Percentiles rank a stretch among this genome's conserved stretches.
phyloP scores from a whole-genome alignment of 805 yeast genomes.

The Saccharomycopsis malanga region DNA sequence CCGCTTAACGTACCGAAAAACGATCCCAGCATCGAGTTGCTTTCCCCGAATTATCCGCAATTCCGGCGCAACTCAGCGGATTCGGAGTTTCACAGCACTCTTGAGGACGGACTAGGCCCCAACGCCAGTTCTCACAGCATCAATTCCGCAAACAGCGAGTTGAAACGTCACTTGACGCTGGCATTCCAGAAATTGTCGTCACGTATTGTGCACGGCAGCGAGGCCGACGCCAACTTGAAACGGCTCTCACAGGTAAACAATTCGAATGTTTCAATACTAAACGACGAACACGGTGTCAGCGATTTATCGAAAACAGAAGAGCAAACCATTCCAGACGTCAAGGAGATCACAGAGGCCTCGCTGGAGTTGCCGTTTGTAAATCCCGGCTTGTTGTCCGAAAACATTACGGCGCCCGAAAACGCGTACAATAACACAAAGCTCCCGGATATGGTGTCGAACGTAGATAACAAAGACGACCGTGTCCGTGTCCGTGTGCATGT shows the following conservation, averaged over 20 bases:
- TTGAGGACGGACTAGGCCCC: constrained; percentile 10
- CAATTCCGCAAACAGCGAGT: constrained; percentile 10
- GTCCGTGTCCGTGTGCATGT: background rate
- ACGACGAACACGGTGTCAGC: constrained; percentile 15
- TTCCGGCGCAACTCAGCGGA: background rate
- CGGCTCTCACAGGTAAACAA: constrained; percentile 4
- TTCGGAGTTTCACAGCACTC: background rate
- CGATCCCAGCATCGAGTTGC: constrained; percentile 17
- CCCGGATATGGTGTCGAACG: background rate
- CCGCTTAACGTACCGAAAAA: constrained; percentile 10
- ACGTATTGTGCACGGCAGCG: constrained; percentile 21
- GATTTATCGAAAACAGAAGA: constrained; percentile 5
- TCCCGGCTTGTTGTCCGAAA: background rate
- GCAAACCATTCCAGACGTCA: background rate
- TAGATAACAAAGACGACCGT: background rate
- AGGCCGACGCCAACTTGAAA: constrained; percentile 8
- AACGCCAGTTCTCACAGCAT: constrained; percentile 14
- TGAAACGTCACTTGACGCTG: constrained; percentile 14
- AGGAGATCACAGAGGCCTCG: background rate
- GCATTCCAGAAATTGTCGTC: constrained; percentile 19
- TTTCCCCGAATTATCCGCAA: constrained; percentile 12
- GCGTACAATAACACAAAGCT: background rate
- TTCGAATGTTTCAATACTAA: constrained; percentile 7
- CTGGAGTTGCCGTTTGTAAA: background rate
- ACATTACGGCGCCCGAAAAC: background rate